Evolutionary conservation across 495 filamentous ascomycete genomes (phyloP), one percentile per base, ranked within the genome.

Genomic region (Saxispiralis lemnorum): DNA sequence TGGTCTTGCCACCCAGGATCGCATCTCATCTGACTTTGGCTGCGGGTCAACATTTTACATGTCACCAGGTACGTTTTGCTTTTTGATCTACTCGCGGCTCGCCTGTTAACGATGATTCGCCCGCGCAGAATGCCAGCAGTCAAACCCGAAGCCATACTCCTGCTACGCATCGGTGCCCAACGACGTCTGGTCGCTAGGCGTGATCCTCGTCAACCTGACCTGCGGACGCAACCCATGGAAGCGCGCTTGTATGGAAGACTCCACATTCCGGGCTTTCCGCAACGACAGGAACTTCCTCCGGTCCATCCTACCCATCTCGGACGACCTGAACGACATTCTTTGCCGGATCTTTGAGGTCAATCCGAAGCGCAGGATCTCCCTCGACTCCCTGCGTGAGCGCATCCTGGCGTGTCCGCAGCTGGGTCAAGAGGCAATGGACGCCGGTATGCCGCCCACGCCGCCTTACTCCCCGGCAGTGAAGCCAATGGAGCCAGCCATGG

Each of bases 221-320:
- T 96, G 89, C 68, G 88, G 89, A 57, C 82, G 92, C 52, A 99
- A 99, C 63, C 89, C 89, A 49, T 99, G 89, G 89, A 96, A 94
- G 64, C 77, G 86, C 47, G 92, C 89, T 41, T 92, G 82, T 10
- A 62, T 75, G 50, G 83, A 93, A 56, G 92, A 99, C 63, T 83
- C 86, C 49, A 96, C 92, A 18, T 99, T 94, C 71, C 76, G 79
- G 57, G 89, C 88, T 28, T 99, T 81, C 59, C 67, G 82, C 48
- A 79, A 78, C 67, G 84, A 87, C 58, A 76, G 73, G 33, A 78
- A 76, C 51, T 96, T 96, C 65, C 69, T 99, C 41, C 79, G 81
- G 64, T 79, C 86, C 46, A 99, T 99, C 51, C 68, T 99, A 33
- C 92, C 89, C 15, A 61, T 99, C 54, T 92, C 89, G 48, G 69